Conservation (phyloP, 2,329 filamentous ascomycete species). For the Aspergillus ochraceus region DNA sequence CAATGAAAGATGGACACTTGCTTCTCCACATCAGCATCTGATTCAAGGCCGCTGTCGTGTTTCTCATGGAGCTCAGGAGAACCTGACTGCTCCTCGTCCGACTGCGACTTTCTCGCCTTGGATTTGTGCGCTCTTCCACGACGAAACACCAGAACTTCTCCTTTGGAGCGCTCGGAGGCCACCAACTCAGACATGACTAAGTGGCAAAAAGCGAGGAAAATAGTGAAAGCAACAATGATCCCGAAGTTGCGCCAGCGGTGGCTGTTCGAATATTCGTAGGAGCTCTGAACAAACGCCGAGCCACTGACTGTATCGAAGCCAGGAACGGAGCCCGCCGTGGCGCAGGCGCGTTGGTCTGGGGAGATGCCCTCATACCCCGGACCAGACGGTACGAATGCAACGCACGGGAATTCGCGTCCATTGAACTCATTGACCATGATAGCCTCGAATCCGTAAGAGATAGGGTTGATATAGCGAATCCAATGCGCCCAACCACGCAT, state of each 20-base stretch:
- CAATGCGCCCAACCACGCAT: constrained; percentile 78
- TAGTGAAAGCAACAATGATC: constrained; percentile 62
- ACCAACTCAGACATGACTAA: constrained; percentile 45
- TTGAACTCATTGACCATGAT: constrained; percentile 80
- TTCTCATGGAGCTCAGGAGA: constrained; percentile 22
- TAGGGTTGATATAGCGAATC: constrained; percentile 75
- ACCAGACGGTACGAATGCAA: constrained; percentile 43
- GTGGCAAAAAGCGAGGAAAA: constrained; percentile 60
- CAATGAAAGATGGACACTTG: constrained; percentile 81
- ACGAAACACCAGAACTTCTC: constrained; percentile 71
- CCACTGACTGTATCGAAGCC: constrained; percentile 57
- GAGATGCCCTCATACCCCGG: constrained; percentile 37
- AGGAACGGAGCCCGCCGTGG: constrained; percentile 55
- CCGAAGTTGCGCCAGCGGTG: constrained; percentile 70
- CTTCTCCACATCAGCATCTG: neutral
- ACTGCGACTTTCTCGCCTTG: neutral
- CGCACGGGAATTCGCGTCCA: constrained; percentile 57
- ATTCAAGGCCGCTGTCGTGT: neutral
- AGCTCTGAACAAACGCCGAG: constrained; percentile 54
- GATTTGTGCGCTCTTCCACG: constrained; percentile 41
- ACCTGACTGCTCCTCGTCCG: constrained; percentile 6
- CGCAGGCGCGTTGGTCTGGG: constrained; percentile 51
- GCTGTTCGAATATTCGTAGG: constrained; percentile 56
- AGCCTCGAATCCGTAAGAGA: constrained; percentile 75
- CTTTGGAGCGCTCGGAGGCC: constrained; percentile 68